Conservation (phyloP, 2,329 filamentous ascomycete genomes). For the Blastomyces parvus region DNA sequence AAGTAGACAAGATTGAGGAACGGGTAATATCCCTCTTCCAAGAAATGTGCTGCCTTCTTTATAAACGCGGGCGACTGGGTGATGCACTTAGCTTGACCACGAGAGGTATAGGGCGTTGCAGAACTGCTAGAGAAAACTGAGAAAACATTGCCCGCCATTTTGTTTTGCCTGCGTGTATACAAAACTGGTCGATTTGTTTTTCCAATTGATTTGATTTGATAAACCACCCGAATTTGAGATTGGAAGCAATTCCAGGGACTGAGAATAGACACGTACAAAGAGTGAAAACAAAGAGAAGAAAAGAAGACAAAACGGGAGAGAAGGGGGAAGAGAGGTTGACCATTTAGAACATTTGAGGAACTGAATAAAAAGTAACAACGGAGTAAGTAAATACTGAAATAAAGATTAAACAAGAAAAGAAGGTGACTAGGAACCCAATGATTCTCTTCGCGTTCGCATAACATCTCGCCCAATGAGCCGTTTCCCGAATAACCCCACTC, state of each 20-base stretch:
- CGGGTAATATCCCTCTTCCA: not conserved
- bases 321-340: not conserved
- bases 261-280: not conserved
- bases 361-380: not conserved
- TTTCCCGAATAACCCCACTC: slow-evolving; percentile 9
- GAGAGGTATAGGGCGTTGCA: too few relatives aligned
- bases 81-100: not conserved
- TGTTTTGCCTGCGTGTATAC: not conserved
- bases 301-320: not conserved
- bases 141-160: not conserved
- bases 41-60: not conserved
- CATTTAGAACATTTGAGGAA: slow-evolving; percentile 4
- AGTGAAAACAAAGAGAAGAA: not conserved
- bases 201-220: not conserved
- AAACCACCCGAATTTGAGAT: slow-evolving; percentile 4
- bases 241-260: not conserved
- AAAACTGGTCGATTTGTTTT: not conserved
- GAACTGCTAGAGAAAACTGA: not conserved
- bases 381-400: slow-evolving; percentile 12
- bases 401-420: slow-evolving; percentile 17
- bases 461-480: not conserved
- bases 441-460: not conserved
- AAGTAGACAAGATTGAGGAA: not conserved
- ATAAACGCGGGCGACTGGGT: not conserved
- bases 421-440: not conserved